Base-by-base conservation (phyloP, 805 yeast species). In the Komagataella pastoris region DNA sequence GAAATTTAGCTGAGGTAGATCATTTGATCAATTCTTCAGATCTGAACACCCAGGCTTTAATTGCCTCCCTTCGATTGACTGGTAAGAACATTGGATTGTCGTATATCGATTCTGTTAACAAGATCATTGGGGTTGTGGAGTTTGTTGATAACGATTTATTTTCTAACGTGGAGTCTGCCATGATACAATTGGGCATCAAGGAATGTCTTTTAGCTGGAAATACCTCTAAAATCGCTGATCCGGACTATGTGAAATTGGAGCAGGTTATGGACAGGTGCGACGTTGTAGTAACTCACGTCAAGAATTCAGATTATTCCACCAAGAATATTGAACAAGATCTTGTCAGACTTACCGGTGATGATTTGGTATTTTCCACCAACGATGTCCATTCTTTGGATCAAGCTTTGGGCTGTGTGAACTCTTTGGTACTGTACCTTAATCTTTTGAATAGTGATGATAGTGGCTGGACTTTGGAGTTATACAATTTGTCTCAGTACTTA, bases 151-250 rank as follows among this genome's bases (percentile, higher is more conserved):
- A 88, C 61, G 98, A 91, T 49, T 73, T 88, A 7, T 89, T 78
- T 58, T 82, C 96, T 1, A 91, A 90, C 61, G 65, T 91, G 55
- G 98, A 93, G 64, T 82, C 95, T 48, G 73, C 89, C 49, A 65
- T 90, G 53, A 84, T 93, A 57, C 99, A 93, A 64, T 70, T 89
- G 43, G 96, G 96, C 18, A 88, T 89, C 6, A 87, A 85, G 59
- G 99, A 93, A 62, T 82, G 88, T 46, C 62, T 93, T 14, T 59
- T 91, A 5, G 83, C 84, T 10, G 50, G 57, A 10, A 67, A 70
- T 3, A 49, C 52, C 8, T 59, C 61, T 47, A 64, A 60, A 51
- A 58, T 55, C 2, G 46, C 54, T 18, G 84, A 79, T 52, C 67
- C 77, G 4, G 91, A 85, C 53, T 66, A 76, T 49, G 71, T 73